These are phyloP conservation scores for Agrocybe praecox DNA, from an alignment of 768 basidiomycete species.

Conservation along the genomic window DNA sequence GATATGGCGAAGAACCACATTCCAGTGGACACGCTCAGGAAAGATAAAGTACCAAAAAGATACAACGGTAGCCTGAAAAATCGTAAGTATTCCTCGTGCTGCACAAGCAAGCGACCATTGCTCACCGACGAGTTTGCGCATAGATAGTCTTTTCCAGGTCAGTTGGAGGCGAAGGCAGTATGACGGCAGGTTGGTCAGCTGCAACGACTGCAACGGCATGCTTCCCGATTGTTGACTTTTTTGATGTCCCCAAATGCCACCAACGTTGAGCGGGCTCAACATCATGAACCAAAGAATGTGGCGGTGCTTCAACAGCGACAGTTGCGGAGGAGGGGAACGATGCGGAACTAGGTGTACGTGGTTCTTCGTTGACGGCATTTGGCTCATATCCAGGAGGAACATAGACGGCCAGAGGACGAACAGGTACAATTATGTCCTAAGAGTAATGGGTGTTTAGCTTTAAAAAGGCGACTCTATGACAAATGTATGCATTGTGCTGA, in stretches of 20 bases:
- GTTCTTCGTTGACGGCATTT: background rate
- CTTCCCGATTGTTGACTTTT: slow-evolving; percentile 13
- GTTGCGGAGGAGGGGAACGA: background rate
- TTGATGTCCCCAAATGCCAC: slow-evolving; percentile 13
- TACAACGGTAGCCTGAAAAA: slow-evolving; percentile 21
- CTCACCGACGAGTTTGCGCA: slow-evolving; percentile 20
- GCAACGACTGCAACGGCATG: slow-evolving; percentile 10
- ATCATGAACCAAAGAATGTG: background rate
- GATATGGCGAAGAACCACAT: slow-evolving; percentile 31
- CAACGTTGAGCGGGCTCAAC: slow-evolving; percentile 6
- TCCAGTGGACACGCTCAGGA: slow-evolving; percentile 25
- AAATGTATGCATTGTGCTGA: background rate
- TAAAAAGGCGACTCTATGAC: background rate
- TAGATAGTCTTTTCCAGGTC: slow-evolving; percentile 23
- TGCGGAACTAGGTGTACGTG: background rate
- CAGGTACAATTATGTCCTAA: slow-evolving; percentile 14
- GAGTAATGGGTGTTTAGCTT: background rate
- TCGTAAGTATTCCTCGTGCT: background rate
- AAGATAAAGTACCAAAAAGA: slow-evolving; percentile 25
- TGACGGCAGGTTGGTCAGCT: slow-evolving; percentile 20
- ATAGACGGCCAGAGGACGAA: slow-evolving; percentile 9
- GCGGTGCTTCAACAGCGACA: slow-evolving; percentile 5
- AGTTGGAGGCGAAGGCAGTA: slow-evolving; percentile 26
- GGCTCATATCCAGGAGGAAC: slow-evolving; percentile 7
- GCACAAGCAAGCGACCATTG: background rate